These are phyloP conservation scores for Cupressus sempervirens DNA, from an alignment of 75 land plant species.

Conservation along the genomic window DNA sequence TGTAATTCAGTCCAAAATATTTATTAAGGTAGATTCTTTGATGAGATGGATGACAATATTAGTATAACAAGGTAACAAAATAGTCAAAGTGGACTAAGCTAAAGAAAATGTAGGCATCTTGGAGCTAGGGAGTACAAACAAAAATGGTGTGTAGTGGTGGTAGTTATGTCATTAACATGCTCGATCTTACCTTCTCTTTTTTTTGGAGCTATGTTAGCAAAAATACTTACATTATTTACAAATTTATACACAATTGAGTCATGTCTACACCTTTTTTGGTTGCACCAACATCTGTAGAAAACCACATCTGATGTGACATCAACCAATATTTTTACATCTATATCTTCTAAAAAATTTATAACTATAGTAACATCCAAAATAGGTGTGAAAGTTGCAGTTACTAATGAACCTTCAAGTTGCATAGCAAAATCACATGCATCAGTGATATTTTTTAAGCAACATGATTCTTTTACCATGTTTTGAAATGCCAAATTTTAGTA, in stretches of 20 bases:
- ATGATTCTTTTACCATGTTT: background rate
- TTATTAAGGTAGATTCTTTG: too few relatives aligned
- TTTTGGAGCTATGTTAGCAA: background rate
- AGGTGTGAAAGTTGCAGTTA: background rate
- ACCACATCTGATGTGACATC: conserved; percentile 8
- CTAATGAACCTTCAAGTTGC: background rate
- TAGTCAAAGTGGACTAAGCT: conserved; percentile 95
- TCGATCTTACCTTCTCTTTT: background rate
- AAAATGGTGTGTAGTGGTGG: conserved; percentile 7
- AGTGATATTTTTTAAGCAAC: too few relatives aligned
- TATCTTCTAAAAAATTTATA: background rate
- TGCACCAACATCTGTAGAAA: conserved; percentile 10
- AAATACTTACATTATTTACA: conserved; percentile 9
- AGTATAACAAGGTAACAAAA: conserved; percentile 85
- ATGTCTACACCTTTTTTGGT: conserved; percentile 4
- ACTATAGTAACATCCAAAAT: background rate
- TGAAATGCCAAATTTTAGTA: background rate
- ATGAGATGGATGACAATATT: too few relatives aligned
- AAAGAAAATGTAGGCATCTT: conserved; percentile 87
- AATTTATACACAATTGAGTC: background rate
- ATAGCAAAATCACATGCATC: too few relatives aligned
- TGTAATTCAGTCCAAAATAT: too few relatives aligned
- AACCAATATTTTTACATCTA: conserved; percentile 7
- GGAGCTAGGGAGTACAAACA: conserved; percentile 57
- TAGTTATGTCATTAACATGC: background rate